Percentiles rank a stretch among this genome's conserved stretches.
Conservation (phyloP, 805 yeast species). For the Yarrowia alimentaria region DNA sequence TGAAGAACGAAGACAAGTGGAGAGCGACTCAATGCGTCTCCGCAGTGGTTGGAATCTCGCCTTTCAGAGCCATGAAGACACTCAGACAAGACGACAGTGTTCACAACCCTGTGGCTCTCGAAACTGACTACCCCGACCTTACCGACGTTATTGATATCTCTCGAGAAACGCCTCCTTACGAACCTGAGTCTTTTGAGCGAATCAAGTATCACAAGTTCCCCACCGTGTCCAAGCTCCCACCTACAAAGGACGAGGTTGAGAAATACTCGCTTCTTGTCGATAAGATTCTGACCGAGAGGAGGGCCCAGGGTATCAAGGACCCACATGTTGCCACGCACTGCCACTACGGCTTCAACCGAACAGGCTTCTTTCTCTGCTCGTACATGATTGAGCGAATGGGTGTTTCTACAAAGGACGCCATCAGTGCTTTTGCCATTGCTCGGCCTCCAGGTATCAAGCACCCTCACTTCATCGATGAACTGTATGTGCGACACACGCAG, state of each 20-base stretch:
- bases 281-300: constrained; percentile 42
- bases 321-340: constrained; percentile 67
- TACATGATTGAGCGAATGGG: constrained; percentile 61
- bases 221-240: constrained; percentile 75
- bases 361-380: constrained; percentile 71
- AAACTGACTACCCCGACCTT: constrained; percentile 50
- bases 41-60: constrained; percentile 43
- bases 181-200: constrained; percentile 53
- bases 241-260: constrained; percentile 58
- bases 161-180: constrained; percentile 62
- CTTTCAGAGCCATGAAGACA: constrained; percentile 71
- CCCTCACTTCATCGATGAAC: constrained; percentile 70
- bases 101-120: constrained; percentile 61
- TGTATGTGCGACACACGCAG: constrained; percentile 56
- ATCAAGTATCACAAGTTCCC: constrained; percentile 68
- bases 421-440: constrained; percentile 55
- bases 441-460: constrained; percentile 74
- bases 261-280: constrained; percentile 56
- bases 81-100: constrained; percentile 58
- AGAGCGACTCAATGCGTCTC: constrained; percentile 50
- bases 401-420: constrained; percentile 61
- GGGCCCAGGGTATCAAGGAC: constrained; percentile 30
- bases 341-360: constrained; percentile 78
- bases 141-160: constrained; percentile 68
- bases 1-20: constrained; percentile 76